Base-by-base conservation (phyloP, 2,329 filamentous ascomycete species). In the Verticillium dahliae region DNA sequence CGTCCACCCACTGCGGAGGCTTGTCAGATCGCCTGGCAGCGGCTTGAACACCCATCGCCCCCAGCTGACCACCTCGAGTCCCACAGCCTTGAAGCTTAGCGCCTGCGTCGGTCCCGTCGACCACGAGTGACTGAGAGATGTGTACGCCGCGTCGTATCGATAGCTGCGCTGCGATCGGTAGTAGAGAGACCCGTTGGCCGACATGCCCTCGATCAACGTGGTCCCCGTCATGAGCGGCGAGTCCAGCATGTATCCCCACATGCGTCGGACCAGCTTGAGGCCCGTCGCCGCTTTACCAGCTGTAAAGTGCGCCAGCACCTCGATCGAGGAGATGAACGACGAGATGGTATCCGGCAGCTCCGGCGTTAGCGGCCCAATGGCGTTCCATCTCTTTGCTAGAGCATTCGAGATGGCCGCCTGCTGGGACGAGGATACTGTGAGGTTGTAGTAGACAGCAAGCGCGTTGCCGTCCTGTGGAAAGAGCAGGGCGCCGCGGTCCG, bases 401-500 rank as follows among this genome's bases (percentile, higher is more conserved):
- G 61, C 62, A 4, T 38, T 31, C 54, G 66, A 68, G 58, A 72
- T 45, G 39, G 62, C 6, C 7, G 62, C 59, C n/a, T 63, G 60
- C 39, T 67, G 65, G 10, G 60, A 39, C 5, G 58, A 6, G 10
- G 65, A 61, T 7, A 41, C 55, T 18, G 67, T 65, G 54, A 70
- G 65, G 55, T 65, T 66, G 62, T 67, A 73, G 35, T 68, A 58
- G 14, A 82, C 70, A 3, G 79, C 78, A 71, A 83, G 76, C 63
- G 76, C 76, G 64, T 81, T 81, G 15, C 78, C 79, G 60, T 81
- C 79, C 68, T 84, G 81, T 0, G 80, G 79, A 62, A 77, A 73
- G 1, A 85, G 73, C 4, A 61, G 61, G 14, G 59, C 56, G 13
- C 62, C 62, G 0, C 75, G 76, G 0, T 75, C 79, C 6, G 71